These are phyloP conservation scores for Blastosporella zonata DNA, from an alignment of 1,284 basidiomycete genomes.

Conservation along the genomic window DNA sequence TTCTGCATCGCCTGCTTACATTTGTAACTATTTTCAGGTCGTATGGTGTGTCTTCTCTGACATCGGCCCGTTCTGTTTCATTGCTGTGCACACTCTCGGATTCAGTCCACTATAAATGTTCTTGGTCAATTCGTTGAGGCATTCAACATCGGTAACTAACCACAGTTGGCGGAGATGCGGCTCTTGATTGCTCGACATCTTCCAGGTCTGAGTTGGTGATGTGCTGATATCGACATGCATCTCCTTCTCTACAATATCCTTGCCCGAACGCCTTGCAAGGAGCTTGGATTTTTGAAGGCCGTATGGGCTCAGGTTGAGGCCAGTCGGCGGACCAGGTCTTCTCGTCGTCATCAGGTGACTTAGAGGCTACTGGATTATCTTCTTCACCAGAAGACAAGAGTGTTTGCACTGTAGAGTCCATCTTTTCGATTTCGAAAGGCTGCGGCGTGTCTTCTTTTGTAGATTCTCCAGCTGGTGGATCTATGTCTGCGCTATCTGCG, in stretches of 20 bases:
- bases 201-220: slow-evolving; percentile 17
- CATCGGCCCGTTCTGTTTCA: not conserved
- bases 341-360: slow-evolving; percentile 13
- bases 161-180: not conserved
- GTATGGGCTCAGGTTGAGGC: slow-evolving; percentile 6
- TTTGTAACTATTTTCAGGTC: not conserved
- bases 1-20: too few species aligned
- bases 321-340: slow-evolving; percentile 20
- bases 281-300: slow-evolving; percentile 10
- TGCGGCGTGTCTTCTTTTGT: not conserved
- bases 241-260: slow-evolving; percentile 16
- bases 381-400: not conserved
- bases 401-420: not conserved
- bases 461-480: not conserved
- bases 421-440: not conserved
- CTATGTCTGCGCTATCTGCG: not conserved
- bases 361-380: not conserved
- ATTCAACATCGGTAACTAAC: slow-evolving; percentile 2
- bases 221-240: slow-evolving; percentile 31
- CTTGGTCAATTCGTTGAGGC: not conserved
- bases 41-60: not conserved
- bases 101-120: not conserved
- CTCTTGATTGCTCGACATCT: not conserved
- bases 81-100: slow-evolving; percentile 1
- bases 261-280: slow-evolving; percentile 23